phyloP scores from a whole-genome alignment of 2,329 filamentous ascomycete species.

The Claviceps fusiformis region DNA sequence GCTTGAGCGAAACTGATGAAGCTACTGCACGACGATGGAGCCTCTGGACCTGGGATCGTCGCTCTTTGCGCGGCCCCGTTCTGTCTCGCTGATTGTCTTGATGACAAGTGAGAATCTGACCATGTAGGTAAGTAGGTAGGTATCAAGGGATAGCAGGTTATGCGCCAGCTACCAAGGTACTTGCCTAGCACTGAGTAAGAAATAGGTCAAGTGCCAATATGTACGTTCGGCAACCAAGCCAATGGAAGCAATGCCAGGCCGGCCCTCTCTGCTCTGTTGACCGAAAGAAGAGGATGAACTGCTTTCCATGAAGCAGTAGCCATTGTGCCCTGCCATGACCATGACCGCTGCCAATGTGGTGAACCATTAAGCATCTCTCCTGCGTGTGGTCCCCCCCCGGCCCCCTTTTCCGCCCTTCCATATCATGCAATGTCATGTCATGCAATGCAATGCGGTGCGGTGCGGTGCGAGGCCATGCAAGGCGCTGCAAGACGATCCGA shows the following conservation, averaged over 20 bases:
- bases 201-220: too few species aligned
- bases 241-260: neutral
- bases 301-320: too few species aligned
- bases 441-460: neutral
- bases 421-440: neutral
- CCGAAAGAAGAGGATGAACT: neutral
- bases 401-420: neutral
- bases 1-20: neutral
- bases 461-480: too few species aligned
- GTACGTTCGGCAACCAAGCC: neutral
- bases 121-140: too few species aligned
- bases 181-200: too few species aligned
- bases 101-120: too few species aligned
- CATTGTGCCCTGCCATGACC: neutral
- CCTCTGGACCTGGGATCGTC: neutral
- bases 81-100: neutral
- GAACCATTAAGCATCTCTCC: neutral
- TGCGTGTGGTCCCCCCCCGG: too few species aligned
- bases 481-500: neutral
- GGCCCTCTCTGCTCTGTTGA: neutral
- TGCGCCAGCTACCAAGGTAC: too few species aligned
- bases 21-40: neutral
- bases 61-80: neutral
- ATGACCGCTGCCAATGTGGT: neutral
- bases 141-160: too few species aligned